These are phyloP conservation scores for Penicillium decumbens DNA, from an alignment of 2,329 filamentous ascomycete genomes.

Conservation along the genomic window DNA sequence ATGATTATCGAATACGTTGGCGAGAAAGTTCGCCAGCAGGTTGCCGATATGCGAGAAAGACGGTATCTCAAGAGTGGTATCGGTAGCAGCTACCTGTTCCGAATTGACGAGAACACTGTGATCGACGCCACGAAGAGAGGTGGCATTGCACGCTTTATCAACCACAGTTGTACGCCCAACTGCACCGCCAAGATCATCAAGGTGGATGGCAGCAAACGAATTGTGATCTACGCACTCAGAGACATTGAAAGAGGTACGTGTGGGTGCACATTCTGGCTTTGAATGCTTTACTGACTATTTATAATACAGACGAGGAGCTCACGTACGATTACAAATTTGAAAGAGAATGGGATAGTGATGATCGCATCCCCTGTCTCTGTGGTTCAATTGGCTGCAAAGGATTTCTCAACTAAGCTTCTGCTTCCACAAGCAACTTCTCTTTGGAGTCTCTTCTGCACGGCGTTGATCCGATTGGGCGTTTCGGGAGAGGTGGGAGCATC, in stretches of 20 bases:
- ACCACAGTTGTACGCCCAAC: slow-evolving; percentile 94
- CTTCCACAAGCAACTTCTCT: not conserved
- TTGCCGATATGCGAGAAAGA: slow-evolving; percentile 91
- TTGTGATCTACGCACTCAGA: slow-evolving; percentile 96
- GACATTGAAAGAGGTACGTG: slow-evolving; percentile 90
- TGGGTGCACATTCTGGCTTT: not conserved
- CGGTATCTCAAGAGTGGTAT: slow-evolving; percentile 94
- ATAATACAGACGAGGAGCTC: slow-evolving; percentile 78
- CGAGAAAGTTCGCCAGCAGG: slow-evolving; percentile 92
- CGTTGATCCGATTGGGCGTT: slow-evolving; percentile 15
- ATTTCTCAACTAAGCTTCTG: slow-evolving; percentile 75
- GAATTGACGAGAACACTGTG: slow-evolving; percentile 95
- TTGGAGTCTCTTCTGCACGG: slow-evolving; percentile 9
- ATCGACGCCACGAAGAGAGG: slow-evolving; percentile 98
- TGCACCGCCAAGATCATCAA: slow-evolving; percentile 99
- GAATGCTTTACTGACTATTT: slow-evolving; percentile 10
- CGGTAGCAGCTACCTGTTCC: slow-evolving; percentile 94
- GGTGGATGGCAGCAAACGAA: slow-evolving; percentile 94
- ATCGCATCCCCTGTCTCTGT: slow-evolving; percentile 95
- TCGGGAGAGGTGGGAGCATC: slow-evolving; percentile 12
- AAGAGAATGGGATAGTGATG: slow-evolving; percentile 87
- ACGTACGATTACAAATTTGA: slow-evolving; percentile 99
- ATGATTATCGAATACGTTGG: slow-evolving; percentile 99
- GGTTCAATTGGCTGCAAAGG: slow-evolving; percentile 96
- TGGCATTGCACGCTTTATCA: slow-evolving; percentile 97